Evolutionary conservation across 805 yeast genomes (phyloP), one percentile per base, ranked within the genome.

Genomic region (Cyberlindnera veronae): DNA sequence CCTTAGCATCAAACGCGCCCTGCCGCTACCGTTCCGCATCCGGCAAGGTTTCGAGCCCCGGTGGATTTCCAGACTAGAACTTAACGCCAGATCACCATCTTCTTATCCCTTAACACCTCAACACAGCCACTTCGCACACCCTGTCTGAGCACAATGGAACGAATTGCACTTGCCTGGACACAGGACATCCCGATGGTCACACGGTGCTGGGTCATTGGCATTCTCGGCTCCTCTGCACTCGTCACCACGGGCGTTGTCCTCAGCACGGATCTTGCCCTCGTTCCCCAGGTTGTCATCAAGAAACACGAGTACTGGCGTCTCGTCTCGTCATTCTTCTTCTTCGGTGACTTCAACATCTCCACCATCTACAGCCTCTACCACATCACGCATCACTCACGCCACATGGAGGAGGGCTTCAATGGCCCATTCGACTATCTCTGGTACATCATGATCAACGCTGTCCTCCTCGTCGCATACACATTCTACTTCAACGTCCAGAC

Each of bases 101-200:
- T n/a, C n/a, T n/a, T n/a, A n/a, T n/a, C n/a, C n/a, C n/a, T n/a
- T n/a, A n/a, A n/a, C n/a, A n/a, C n/a, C n/a, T n/a, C n/a, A n/a
- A n/a, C n/a, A n/a, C n/a, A n/a, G n/a, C n/a, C n/a, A n/a, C n/a
- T n/a, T n/a, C n/a, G n/a, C n/a, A n/a, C n/a, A n/a, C n/a, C n/a
- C n/a, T n/a, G n/a, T n/a, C n/a, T n/a, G n/a, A 26, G 14, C 14
- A 14, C 21, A 11, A 55, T 55, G 60, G 60, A 55, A 13, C 44
- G 55, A 16, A 43, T 53, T 14, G 41, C 44, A 2, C 15, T 50
- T 18, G 49, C 52, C 7, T 46, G 51, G 49, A 37, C 41, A 6
- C 37, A 18, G 2, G 41, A 35, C 9, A 26, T 51, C 18, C 58
- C 60, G 5, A 16, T 41, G 5, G 49, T 48, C 3, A 55, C 60